Conservation (phyloP, 208 protist species). For the Wallacemonas rigidus region DNA sequence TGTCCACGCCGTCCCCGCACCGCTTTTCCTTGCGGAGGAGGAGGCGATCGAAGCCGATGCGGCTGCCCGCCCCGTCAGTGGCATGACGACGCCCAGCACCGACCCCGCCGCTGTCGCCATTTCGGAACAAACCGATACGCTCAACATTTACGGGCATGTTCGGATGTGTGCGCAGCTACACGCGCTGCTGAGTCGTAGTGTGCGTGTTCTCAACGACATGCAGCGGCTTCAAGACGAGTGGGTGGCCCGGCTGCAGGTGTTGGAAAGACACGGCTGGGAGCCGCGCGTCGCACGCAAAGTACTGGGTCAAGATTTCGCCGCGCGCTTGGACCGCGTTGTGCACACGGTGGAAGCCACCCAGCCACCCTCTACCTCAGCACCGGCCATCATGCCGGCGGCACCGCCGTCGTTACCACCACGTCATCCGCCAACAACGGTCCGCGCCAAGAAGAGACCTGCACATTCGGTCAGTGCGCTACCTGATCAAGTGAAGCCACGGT, state of each 20-base stretch:
- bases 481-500: background rate
- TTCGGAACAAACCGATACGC: background rate
- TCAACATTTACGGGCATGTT: background rate
- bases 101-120: too few relatives aligned
- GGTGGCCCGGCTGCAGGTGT: background rate
- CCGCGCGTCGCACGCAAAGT: slow-evolving; percentile 8
- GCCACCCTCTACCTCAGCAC: background rate
- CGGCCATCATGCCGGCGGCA: background rate
- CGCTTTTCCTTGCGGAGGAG: background rate
- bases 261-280: background rate
- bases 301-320: slow-evolving; percentile 3
- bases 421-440: background rate
- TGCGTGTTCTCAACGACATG: background rate
- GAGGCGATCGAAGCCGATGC: background rate
- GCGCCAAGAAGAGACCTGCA: background rate
- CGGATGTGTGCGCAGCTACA: slow-evolving; percentile 2
- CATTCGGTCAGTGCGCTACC: background rate
- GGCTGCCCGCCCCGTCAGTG: too few relatives aligned
- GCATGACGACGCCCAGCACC: too few relatives aligned
- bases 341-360: background rate
- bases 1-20: background rate
- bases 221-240: slow-evolving; percentile 4
- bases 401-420: background rate
- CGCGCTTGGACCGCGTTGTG: background rate
- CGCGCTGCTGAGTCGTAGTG: background rate